Conservation (phyloP, 73 alveolate species). For the Uronychia setigera region DNA sequence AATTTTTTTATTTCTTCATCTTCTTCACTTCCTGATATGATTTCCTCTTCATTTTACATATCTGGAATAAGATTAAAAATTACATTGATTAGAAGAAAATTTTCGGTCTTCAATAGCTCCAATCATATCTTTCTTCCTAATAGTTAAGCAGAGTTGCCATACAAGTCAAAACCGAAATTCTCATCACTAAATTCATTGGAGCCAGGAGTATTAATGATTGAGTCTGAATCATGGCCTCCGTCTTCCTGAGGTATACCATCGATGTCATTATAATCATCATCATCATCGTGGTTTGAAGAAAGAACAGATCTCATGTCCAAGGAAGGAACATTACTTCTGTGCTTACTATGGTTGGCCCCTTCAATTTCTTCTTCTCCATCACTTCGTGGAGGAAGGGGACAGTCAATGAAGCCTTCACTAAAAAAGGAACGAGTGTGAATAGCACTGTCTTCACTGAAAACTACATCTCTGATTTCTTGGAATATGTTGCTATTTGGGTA, state of each 20-base stretch:
- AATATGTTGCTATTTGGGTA: not conserved
- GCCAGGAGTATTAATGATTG: not conserved
- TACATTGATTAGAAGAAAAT: too few species aligned
- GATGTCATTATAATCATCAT: not conserved
- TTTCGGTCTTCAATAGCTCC: too few species aligned
- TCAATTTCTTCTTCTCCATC: not conserved
- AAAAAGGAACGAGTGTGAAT: not conserved
- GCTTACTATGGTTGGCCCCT: not conserved
- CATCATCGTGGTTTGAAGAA: not conserved
- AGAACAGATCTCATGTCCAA: not conserved
- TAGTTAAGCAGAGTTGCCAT: too few species aligned
- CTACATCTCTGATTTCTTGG: not conserved
- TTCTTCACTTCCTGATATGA: too few species aligned
- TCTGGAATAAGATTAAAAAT: too few species aligned
- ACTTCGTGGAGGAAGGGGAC: not conserved
- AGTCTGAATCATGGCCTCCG: not conserved
- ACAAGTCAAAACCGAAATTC: not conserved
- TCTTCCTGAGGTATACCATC: not conserved
- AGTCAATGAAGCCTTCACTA: not conserved
- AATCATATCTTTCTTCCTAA: too few species aligned
- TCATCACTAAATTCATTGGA: not conserved
- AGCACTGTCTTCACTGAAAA: slow-evolving; percentile 1
- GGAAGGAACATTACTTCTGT: not conserved
- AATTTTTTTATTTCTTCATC: too few species aligned
- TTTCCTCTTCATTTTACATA: too few species aligned